Percentiles rank a stretch among this genome's conserved stretches.
Conservation (phyloP, 2,329 filamentous ascomycete species). For the Fusarium sp. region DNA sequence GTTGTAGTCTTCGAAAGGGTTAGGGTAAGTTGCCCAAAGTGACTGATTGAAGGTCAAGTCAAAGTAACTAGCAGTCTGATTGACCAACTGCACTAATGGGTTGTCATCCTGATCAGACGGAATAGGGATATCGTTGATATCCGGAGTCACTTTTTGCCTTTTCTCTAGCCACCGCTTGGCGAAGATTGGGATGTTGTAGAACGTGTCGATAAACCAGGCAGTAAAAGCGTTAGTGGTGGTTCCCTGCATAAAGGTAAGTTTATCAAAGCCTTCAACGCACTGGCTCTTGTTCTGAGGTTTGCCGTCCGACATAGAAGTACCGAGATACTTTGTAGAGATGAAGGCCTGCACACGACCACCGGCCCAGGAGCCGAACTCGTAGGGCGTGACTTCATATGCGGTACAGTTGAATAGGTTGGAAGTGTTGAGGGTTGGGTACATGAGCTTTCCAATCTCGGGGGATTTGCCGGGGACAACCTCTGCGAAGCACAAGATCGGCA, state of each 20-base stretch:
- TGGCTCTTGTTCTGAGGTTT: slow-evolving; percentile 40
- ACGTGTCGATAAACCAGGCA: slow-evolving; percentile 44
- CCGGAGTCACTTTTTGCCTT: slow-evolving; percentile 15
- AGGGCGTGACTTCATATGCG: slow-evolving; percentile 49
- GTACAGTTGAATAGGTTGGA: slow-evolving; percentile 48
- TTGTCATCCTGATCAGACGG: slow-evolving; percentile 33
- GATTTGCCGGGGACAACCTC: slow-evolving; percentile 47
- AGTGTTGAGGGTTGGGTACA: slow-evolving; percentile 44
- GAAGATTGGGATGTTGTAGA: slow-evolving; percentile 43
- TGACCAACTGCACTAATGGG: slow-evolving; percentile 40
- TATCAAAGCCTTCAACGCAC: slow-evolving; percentile 49
- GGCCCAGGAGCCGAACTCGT: slow-evolving; percentile 50
- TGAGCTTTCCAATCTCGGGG: slow-evolving; percentile 42
- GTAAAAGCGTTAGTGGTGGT: slow-evolving; percentile 45
- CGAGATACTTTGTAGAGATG: slow-evolving; percentile 45
- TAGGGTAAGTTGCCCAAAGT: slow-evolving; percentile 48
- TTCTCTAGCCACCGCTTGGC: slow-evolving; percentile 34
- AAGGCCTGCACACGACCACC: slow-evolving; percentile 47
- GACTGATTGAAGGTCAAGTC: slow-evolving; percentile 47
- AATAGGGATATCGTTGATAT: slow-evolving; percentile 37
- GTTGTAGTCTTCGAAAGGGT: slow-evolving; percentile 48
- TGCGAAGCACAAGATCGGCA: slow-evolving; percentile 45
- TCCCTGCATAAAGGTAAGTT: slow-evolving; percentile 48
- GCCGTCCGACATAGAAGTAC: slow-evolving; percentile 46
- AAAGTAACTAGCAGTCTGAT: slow-evolving; percentile 41